Conservation (phyloP, 2,329 filamentous ascomycete genomes). For the Alternaria infectoria region DNA sequence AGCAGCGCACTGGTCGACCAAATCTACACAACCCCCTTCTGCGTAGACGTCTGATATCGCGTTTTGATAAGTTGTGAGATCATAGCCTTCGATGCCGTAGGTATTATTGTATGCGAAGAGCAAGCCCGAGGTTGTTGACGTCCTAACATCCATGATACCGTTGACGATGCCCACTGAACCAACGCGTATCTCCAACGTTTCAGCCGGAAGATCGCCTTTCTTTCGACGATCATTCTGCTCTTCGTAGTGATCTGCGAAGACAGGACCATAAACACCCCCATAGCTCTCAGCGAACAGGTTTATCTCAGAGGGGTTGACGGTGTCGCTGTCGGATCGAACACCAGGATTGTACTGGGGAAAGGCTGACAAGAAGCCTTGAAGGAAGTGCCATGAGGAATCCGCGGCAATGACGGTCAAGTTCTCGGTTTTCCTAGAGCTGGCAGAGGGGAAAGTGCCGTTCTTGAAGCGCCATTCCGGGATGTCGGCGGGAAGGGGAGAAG, state of each 20-base stretch:
- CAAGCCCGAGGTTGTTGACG: conserved; percentile 65
- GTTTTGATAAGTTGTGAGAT: conserved; percentile 57
- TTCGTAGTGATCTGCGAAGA: conserved; percentile 65
- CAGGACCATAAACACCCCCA: conserved; percentile 72
- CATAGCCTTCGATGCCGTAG: conserved; percentile 67
- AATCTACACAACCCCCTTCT: conserved; percentile 60
- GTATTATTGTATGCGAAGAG: conserved; percentile 68
- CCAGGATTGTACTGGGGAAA: conserved; percentile 66
- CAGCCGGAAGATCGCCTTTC: conserved; percentile 58
- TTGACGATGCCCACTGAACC: conserved; percentile 73
- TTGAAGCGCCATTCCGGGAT: conserved; percentile 52
- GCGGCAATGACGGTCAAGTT: conserved; percentile 65
- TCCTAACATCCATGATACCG: conserved; percentile 69
- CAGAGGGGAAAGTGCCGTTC: conserved; percentile 71
- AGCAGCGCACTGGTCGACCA: conserved; percentile 44
- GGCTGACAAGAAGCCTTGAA: conserved; percentile 65
- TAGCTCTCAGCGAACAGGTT: conserved; percentile 74
- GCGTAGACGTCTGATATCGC: conserved; percentile 55
- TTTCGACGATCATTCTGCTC: conserved; percentile 65
- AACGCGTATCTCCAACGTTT: conserved; percentile 66
- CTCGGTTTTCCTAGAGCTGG: conserved; percentile 56
- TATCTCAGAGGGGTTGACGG: conserved; percentile 59
- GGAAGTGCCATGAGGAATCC: conserved; percentile 68
- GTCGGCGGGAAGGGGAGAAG: conserved; percentile 38
- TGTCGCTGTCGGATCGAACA: conserved; percentile 44